Evolutionary conservation across 78 protist species (phyloP).

Genomic region (Dictyostelium capitatum): DNA sequence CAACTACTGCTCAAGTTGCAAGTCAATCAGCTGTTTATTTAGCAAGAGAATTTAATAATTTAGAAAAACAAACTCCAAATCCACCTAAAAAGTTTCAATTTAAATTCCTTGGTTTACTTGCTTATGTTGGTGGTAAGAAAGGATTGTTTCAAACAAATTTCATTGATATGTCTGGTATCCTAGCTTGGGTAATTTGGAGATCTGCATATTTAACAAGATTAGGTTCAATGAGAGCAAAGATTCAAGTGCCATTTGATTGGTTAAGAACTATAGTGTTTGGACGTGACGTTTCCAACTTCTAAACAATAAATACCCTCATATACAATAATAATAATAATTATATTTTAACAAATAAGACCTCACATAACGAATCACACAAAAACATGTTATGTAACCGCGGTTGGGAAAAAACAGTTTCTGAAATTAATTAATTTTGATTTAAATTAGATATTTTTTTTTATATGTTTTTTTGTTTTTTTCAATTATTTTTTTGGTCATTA

Average conservation of each 20-base stretch:
- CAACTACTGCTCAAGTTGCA: constrained; percentile 89
- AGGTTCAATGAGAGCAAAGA: constrained; percentile 56
- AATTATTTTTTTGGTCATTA: too few species aligned
- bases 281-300: constrained; percentile 20
- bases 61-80: not conserved
- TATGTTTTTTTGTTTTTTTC: too few species aligned
- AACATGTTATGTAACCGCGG: not conserved
- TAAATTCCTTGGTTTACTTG: constrained; percentile 81
- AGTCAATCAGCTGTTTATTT: constrained; percentile 81
- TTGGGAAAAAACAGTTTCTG: not conserved
- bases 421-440: too few species aligned
- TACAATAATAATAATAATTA: not conserved
- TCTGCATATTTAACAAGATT: constrained; percentile 89
- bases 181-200: constrained; percentile 86
- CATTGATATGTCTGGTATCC: constrained; percentile 68
- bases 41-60: constrained; percentile 66
- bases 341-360: not conserved
- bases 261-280: constrained; percentile 27
- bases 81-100: constrained; percentile 42
- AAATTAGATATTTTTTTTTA: too few species aligned
- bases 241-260: constrained; percentile 89
- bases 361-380: not conserved
- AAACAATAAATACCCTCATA: too few species aligned
- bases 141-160: constrained; percentile 38
- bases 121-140: constrained; percentile 80